These are phyloP conservation scores for Macadamia integrifolia DNA, from an alignment of 164 flowering plant species.

Conservation along the genomic window DNA sequence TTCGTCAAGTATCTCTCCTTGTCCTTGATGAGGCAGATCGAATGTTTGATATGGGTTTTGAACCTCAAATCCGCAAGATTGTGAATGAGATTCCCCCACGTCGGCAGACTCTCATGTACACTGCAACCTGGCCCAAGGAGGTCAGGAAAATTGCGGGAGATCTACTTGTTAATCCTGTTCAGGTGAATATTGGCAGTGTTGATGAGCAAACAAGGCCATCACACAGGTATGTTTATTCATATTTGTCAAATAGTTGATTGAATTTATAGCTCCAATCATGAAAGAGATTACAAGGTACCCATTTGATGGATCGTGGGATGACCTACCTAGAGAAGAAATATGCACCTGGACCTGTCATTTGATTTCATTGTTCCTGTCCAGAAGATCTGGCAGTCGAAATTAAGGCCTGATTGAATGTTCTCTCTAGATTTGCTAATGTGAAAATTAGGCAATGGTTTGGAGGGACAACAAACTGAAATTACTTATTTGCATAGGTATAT, in stretches of 20 bases:
- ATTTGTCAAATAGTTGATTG: background rate
- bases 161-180: slow-evolving; percentile 79
- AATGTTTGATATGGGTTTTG: slow-evolving; percentile 99
- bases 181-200: slow-evolving; percentile 92
- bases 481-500: too few relatives aligned
- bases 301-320: too few relatives aligned
- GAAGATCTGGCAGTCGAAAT: too few relatives aligned
- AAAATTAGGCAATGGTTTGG: too few relatives aligned
- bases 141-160: slow-evolving; percentile 87
- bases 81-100: slow-evolving; percentile 88
- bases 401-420: too few relatives aligned
- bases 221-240: slow-evolving; percentile 60
- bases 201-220: slow-evolving; percentile 91
- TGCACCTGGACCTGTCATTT: too few relatives aligned
- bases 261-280: too few relatives aligned
- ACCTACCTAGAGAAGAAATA: too few relatives aligned
- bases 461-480: too few relatives aligned
- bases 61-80: slow-evolving; percentile 92
- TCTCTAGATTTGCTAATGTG: too few relatives aligned
- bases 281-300: too few relatives aligned
- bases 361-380: too few relatives aligned
- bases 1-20: slow-evolving; percentile 75
- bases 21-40: slow-evolving; percentile 98
- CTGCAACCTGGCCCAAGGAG: slow-evolving; percentile 98
- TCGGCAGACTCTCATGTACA: slow-evolving; percentile 92